phyloP scores from a whole-genome alignment of 163 green algal species.

The Trebouxia gelatinosa region DNA sequence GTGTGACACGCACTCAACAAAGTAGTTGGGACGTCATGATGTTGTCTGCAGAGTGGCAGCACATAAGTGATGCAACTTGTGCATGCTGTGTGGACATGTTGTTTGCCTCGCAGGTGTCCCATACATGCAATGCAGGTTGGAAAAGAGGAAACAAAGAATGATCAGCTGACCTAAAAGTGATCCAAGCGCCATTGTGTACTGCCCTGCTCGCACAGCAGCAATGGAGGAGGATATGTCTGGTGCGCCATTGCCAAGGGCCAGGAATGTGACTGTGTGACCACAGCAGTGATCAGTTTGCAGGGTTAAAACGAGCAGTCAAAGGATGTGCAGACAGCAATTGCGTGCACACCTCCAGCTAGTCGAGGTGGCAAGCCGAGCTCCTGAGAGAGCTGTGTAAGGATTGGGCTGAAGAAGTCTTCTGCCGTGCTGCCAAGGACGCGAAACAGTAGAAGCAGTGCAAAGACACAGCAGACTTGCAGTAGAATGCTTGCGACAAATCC shows the following conservation, averaged over 20 bases:
- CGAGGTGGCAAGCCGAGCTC: slow-evolving; percentile 81
- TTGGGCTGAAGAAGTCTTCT: slow-evolving; percentile 86
- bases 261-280: slow-evolving; percentile 73
- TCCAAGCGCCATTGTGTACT: slow-evolving; percentile 68
- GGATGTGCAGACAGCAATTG: background rate
- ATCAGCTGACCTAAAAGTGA: slow-evolving; percentile 60
- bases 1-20: too few relatives aligned
- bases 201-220: slow-evolving; percentile 68
- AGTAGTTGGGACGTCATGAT: too few relatives aligned
- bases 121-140: slow-evolving; percentile 9
- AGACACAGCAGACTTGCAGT: slow-evolving; percentile 26
- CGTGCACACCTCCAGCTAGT: slow-evolving; percentile 68
- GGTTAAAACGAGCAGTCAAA: background rate
- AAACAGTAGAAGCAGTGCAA: slow-evolving; percentile 66
- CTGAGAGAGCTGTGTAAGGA: slow-evolving; percentile 78
- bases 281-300: background rate
- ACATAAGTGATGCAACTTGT: too few relatives aligned
- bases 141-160: too few relatives aligned
- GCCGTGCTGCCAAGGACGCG: slow-evolving; percentile 76
- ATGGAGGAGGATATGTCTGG: slow-evolving; percentile 87
- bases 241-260: slow-evolving; percentile 87
- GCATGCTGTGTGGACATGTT: too few relatives aligned
- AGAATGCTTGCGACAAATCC: background rate
- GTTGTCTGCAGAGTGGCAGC: too few relatives aligned
- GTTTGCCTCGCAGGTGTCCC: background rate